phyloP scores from a whole-genome alignment of 1,139 yeast species.

The Hanseniaspora gamundiae region DNA sequence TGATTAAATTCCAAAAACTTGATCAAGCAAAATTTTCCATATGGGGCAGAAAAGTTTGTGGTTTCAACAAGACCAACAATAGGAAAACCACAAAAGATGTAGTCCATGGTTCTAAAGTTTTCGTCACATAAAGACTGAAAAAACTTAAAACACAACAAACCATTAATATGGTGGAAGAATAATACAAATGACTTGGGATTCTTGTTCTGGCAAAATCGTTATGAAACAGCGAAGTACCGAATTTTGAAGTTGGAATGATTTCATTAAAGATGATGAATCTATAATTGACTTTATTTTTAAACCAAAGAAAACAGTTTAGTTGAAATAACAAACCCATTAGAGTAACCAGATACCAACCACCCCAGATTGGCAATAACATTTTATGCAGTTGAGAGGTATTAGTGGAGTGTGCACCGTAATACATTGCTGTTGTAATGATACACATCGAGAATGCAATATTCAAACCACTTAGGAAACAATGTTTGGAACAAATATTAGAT shows the following conservation, averaged over 20 bases:
- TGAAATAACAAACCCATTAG: conserved; percentile 53
- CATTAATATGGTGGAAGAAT: conserved; percentile 51
- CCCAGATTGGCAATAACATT: conserved; percentile 77
- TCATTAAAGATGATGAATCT: conserved; percentile 72
- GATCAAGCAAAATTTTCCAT: conserved; percentile 17
- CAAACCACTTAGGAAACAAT: conserved; percentile 48
- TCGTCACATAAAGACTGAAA: conserved; percentile 57
- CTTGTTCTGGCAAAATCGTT: conserved; percentile 26
- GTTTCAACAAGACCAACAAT: conserved; percentile 29
- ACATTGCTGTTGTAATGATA: conserved; percentile 25
- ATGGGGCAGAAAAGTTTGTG: conserved; percentile 16
- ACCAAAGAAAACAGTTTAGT: conserved; percentile 63
- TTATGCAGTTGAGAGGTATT: conserved; percentile 29
- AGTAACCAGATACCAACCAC: conserved; percentile 63
- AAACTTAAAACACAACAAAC: conserved; percentile 51
- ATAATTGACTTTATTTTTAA: conserved; percentile 65
- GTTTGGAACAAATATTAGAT: conserved; percentile 22
- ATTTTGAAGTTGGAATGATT: conserved; percentile 45
- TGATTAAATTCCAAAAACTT: conserved; percentile 53
- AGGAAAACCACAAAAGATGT: conserved; percentile 53
- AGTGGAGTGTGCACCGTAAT: conserved; percentile 22
- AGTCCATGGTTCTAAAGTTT: conserved; percentile 73
- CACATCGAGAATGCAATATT: conserved; percentile 64
- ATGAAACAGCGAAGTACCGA: conserved; percentile 30
- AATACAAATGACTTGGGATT: conserved; percentile 29